Conservation (phyloP, 2,329 filamentous ascomycete genomes). For the Nothophoma quercina region DNA sequence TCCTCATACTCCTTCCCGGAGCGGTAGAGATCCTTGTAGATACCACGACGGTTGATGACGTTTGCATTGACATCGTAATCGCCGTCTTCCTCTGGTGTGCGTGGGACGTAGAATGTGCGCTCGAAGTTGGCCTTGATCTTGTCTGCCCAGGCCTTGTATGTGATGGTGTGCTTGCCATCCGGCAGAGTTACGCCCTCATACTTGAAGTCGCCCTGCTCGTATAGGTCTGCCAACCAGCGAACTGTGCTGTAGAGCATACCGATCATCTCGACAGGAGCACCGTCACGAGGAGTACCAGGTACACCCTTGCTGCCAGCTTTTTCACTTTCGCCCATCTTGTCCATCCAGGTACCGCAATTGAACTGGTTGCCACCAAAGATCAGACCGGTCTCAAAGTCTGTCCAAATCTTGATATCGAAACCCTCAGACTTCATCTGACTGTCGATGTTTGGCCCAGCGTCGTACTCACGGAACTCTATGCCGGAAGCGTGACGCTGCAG, state of each 20-base stretch:
- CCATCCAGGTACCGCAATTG: conserved; percentile 99
- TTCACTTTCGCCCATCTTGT: conserved; percentile 99
- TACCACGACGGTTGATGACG: conserved; percentile 87
- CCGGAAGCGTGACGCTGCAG: conserved; percentile 90
- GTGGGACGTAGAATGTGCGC: conserved; percentile 86
- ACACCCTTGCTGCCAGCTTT: conserved; percentile 90
- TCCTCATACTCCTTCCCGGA: conserved; percentile 97
- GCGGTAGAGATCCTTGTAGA: conserved; percentile 97
- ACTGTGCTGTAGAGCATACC: conserved; percentile 91
- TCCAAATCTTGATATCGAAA: conserved; percentile 88
- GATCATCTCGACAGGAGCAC: conserved; percentile 92
- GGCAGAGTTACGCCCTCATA: conserved; percentile 75
- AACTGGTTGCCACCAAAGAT: conserved; percentile 92
- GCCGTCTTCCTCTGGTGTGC: conserved; percentile 71
- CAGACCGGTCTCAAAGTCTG: conserved; percentile 90
- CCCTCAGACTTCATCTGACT: conserved; percentile 91
- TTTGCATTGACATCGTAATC: conserved; percentile 81
- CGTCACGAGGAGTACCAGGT: conserved; percentile 95
- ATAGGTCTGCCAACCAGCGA: conserved; percentile 76
- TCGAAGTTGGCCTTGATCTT: conserved; percentile 89
- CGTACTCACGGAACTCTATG: conserved; percentile 92
- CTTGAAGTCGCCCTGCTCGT: conserved; percentile 73
- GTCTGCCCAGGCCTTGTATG: conserved; percentile 79
- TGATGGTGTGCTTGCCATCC: conserved; percentile 66
- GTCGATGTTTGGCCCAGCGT: conserved; percentile 87